Base-by-base conservation (phyloP, 306 rosid genomes). In the Ceratonia siliqua region DNA sequence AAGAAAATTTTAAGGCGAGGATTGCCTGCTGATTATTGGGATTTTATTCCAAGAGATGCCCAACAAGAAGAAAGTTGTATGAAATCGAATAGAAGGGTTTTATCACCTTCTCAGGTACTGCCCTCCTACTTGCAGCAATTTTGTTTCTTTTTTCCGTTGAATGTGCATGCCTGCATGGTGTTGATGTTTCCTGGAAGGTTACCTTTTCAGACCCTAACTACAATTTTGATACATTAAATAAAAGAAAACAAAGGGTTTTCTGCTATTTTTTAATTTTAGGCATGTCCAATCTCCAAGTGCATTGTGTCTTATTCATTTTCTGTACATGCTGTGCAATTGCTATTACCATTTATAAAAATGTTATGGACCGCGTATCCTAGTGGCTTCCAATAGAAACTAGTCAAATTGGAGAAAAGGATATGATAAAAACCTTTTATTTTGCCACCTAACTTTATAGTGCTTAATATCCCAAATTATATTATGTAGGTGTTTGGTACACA, bases 21-120 rank as follows among this genome's bases (percentile, higher is more conserved):
- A 15, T 61, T 94, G 62, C 89, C 99, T 17, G 66, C 74, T 75
- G 93, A 92, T 67, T 94, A 80, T 83, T 94, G 99, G 99, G 82
- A 86, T 78, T 92, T 92, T 76, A 73, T 94, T 59, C 92, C 93
- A 27, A 64, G 53, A 64, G 97, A 87, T 79, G 73, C 71, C 25
- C 96, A 88, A 27, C 84, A 78, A 70, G 97, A 92, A 27, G 97
- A 87, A 75, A 85, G 62, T 39, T 53, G 42, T 57, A 64, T 50
- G 52, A 86, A 43, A 73, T 54, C 84, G 49, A 83, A 85, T 71
- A 85, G 81, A 83, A 92, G 89, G 73, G 82, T 88, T 82, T 85
- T 94, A 73, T 90, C 99, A 33, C 95, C 90, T 46, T 78, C 57
- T 14, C 99, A 94, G 99, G 99, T 92, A 56, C 50, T 21, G 17